Evolutionary conservation across 495 filamentous ascomycete species (phyloP).

Genomic region (Sphaerosporella brunnea): DNA sequence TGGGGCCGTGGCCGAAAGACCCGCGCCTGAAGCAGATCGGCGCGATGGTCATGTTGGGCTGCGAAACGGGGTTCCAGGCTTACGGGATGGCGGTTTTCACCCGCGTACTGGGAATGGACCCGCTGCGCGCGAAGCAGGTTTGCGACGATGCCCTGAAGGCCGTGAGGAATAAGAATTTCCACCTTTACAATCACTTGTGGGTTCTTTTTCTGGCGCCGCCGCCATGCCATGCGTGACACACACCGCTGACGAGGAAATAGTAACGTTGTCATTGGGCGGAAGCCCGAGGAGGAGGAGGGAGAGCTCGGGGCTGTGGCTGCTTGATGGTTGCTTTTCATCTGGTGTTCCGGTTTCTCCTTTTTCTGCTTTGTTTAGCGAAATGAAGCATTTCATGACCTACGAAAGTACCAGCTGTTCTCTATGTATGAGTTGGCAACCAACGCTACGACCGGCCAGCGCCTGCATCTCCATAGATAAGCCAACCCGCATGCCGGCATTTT

Average conservation of each 20-base stretch:
- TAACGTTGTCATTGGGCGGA: neutral
- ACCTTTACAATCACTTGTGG: slow-evolving; percentile 7
- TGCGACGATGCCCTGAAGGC: slow-evolving; percentile 3
- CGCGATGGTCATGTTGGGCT: neutral
- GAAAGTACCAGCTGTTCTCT: too few relatives aligned
- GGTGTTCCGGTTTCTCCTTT: too few relatives aligned
- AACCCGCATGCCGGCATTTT: too few relatives aligned
- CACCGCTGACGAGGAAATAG: neutral
- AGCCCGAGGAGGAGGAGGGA: neutral
- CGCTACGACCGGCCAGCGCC: too few relatives aligned
- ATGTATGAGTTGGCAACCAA: too few relatives aligned
- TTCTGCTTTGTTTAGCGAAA: too few relatives aligned
- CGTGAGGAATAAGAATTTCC: slow-evolving; percentile 4
- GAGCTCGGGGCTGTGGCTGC: neutral
- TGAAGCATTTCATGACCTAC: too few relatives aligned
- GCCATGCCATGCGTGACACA: too few relatives aligned
- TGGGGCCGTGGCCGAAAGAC: neutral
- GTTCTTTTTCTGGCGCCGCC: too few relatives aligned
- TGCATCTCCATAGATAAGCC: too few relatives aligned
- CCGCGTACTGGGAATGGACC: slow-evolving; percentile 8
- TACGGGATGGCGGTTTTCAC: slow-evolving; percentile 8
- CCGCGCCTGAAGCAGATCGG: neutral
- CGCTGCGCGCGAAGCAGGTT: slow-evolving; percentile 1
- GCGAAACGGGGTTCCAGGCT: neutral
- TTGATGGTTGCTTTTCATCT: too few relatives aligned